Conservation (phyloP, 2,329 filamentous ascomycete genomes). For the Alternaria dauci region DNA sequence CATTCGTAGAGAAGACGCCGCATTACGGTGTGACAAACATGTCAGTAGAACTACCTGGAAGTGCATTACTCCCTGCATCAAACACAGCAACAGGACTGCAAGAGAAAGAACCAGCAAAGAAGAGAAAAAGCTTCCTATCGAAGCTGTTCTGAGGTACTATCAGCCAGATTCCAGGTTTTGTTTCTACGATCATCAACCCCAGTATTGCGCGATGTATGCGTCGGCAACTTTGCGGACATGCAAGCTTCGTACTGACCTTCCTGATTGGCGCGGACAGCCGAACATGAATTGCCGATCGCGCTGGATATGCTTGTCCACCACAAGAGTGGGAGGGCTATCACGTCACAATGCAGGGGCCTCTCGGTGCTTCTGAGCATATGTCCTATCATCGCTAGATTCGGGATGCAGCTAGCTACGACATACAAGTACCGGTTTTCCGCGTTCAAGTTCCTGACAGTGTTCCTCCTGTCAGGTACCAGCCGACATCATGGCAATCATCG, state of each 20-base stretch:
- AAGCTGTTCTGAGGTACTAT: constrained; percentile 26
- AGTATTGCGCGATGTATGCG: not conserved
- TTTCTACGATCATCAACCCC: not conserved
- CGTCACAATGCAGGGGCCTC: constrained; percentile 14
- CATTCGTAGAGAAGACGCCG: constrained; percentile 20
- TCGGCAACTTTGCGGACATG: constrained; percentile 1
- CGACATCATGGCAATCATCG: constrained; percentile 19
- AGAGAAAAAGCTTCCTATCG: constrained; percentile 37
- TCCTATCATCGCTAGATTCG: constrained; percentile 1
- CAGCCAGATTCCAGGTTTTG: not conserved
- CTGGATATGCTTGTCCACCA: constrained; percentile 2
- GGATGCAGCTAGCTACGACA: constrained; percentile 17
- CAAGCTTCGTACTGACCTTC: constrained; percentile 14
- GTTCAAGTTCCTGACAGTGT: not conserved
- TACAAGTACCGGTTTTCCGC: constrained; percentile 20
- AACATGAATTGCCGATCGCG: constrained; percentile 16
- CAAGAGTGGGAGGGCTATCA: constrained; percentile 14
- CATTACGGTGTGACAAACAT: constrained; percentile 27
- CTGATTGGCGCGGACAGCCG: constrained; percentile 14
- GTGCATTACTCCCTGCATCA: constrained; percentile 18
- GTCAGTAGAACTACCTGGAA: constrained; percentile 28
- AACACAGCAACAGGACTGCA: constrained; percentile 12
- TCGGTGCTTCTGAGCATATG: constrained; percentile 1
- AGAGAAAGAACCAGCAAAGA: constrained; percentile 20
- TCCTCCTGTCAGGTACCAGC: not conserved